Evolutionary conservation across 2,329 filamentous ascomycete species (phyloP).

Genomic region (Capronia epimyces): DNA sequence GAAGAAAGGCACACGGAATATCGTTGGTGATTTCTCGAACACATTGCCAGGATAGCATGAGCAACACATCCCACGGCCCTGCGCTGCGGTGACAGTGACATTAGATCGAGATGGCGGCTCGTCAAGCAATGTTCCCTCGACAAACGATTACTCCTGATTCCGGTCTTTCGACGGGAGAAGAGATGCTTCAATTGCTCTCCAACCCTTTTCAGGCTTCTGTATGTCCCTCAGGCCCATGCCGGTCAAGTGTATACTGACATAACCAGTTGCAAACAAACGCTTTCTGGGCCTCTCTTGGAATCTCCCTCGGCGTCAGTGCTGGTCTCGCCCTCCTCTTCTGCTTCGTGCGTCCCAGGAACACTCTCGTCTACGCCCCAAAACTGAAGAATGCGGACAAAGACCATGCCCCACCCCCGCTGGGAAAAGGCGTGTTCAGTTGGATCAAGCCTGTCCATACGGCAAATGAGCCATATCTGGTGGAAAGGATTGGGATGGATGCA

Average conservation of each 20-base stretch:
- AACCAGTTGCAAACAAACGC: slow-evolving; percentile 54
- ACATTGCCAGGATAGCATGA: not conserved
- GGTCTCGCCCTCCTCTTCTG: slow-evolving; percentile 78
- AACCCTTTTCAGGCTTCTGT: slow-evolving; percentile 44
- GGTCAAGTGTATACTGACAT: slow-evolving; percentile 11
- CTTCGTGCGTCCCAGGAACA: slow-evolving; percentile 82
- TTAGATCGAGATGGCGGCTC: slow-evolving; percentile 17
- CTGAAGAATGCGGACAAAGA: slow-evolving; percentile 86
- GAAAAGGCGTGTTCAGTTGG: slow-evolving; percentile 86
- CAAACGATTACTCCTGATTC: slow-evolving; percentile 15
- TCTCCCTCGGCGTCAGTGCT: slow-evolving; percentile 69
- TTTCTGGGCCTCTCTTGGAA: slow-evolving; percentile 71
- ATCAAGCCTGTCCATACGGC: slow-evolving; percentile 70
- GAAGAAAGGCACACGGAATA: not conserved
- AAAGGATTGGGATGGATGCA: slow-evolving; percentile 85
- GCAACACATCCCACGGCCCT: not conserved
- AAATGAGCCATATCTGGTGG: slow-evolving; percentile 68
- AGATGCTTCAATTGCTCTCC: slow-evolving; percentile 42
- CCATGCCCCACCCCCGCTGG: slow-evolving; percentile 79
- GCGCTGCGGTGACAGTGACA: slow-evolving; percentile 3
- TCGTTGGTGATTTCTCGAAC: not conserved
- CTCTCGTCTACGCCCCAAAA: slow-evolving; percentile 88
- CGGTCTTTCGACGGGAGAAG: slow-evolving; percentile 29
- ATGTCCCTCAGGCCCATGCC: slow-evolving; percentile 24
- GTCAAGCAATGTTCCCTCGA: slow-evolving; percentile 11